Percentiles rank a stretch among this genome's conserved stretches.
Conservation (phyloP, 352 stramenopile species). For the Aphanomyces cochlioides region DNA sequence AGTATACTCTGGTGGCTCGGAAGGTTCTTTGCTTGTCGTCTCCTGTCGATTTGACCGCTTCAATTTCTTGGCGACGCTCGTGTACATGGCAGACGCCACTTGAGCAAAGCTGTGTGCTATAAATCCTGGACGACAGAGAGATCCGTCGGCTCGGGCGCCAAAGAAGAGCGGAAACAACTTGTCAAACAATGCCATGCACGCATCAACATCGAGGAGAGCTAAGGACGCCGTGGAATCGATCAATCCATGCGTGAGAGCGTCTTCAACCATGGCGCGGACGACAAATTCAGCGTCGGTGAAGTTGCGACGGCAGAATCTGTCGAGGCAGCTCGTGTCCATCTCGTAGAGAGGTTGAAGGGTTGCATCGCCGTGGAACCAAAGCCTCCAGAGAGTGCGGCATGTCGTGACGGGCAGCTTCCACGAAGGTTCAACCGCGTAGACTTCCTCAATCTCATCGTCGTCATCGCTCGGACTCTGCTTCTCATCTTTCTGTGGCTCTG, state of each 20-base stretch:
- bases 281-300: neutral
- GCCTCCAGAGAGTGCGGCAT: neutral
- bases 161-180: neutral
- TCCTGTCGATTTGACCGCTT: neutral
- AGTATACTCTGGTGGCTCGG: too few relatives aligned
- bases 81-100: neutral
- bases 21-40: too few relatives aligned
- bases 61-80: neutral
- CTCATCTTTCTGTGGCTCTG: too few relatives aligned
- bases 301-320: neutral
- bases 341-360: neutral
- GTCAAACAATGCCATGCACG: neutral
- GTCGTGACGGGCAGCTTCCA: neutral
- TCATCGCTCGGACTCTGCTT: too few relatives aligned
- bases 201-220: neutral
- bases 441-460: too few relatives aligned
- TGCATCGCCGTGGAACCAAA: conserved; percentile 8
- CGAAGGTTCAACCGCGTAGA: neutral
- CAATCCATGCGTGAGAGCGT: neutral
- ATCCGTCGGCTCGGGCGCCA: neutral
- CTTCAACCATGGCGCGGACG: neutral
- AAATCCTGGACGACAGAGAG: neutral
- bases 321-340: too few relatives aligned
- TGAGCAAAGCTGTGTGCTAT: neutral
- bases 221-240: neutral